Base-by-base conservation (phyloP, 495 filamentous ascomycete genomes). In the Neurospora discreta region DNA sequence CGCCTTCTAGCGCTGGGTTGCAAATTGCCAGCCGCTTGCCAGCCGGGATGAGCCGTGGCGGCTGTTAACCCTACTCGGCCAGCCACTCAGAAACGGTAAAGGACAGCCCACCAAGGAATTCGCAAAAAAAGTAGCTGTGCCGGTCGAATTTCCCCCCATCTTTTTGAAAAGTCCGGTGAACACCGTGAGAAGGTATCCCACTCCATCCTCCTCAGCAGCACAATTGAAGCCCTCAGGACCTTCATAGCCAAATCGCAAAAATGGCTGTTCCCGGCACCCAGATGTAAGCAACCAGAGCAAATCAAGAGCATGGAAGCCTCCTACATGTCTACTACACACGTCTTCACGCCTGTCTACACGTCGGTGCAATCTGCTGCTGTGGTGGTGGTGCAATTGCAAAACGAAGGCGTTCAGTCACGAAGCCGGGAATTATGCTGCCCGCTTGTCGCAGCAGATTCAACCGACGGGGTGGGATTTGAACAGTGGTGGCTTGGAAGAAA, bases 221-320 rank as follows among this genome's bases (percentile, higher is more conserved):
- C 76, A 73, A 77, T 74, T 74, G 72, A 74, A 76, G 68, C 73
- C 71, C 72, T 68, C 73, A 72, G 72, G 68, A 73, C 40, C 44
- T 73, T 74, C 72, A 78, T 70, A 73, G 77, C 77, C 77, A 75
- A 77, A 80, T 72, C 77, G 82, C 80, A 84, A 85, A 69, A 77
- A 86, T 86, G 84, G 83, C 84, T 78, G 78, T 79, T 77, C 81
- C 83, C 72, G 84, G 84, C 73, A 78, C 84, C 77, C 84, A 86
- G 76, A 86, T 86, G 87, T 89, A 78, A 87, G 87, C 84, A 69
- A 23, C 43, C 13, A 60, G 23, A 65, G 52, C 52, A 65, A 65
- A 30, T 15, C 26, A 65, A 65, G 52, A 30, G 26, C 52, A 33
- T 65, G 52, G 52, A 65, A 65, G 52, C 52, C 52, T 65, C 26